Base-by-base conservation (phyloP, 2,329 filamentous ascomycete genomes). In the Pseudogymnoascus sp. region DNA sequence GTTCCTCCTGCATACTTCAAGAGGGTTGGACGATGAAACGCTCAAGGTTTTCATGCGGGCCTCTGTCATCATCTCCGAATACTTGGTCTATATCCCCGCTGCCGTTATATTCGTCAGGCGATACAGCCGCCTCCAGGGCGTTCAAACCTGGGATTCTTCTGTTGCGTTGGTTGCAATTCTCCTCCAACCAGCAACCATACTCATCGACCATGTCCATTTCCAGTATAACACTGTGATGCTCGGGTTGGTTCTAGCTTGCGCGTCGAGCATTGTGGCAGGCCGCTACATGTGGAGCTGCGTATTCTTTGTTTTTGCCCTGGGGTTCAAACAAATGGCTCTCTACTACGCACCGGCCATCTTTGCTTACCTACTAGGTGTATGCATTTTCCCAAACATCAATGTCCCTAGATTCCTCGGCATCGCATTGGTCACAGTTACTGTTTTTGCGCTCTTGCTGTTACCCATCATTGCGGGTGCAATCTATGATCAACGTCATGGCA, bases 141-240 rank as follows among this genome's bases (percentile, higher is more conserved):
- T 96, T 63, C 88, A 90, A 66, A 83, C 84, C 40, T 97, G 92
- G 90, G 89, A 91, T 59, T 84, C 87, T 61, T 90, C 89, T 7
- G 86, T 97, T 67, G 92, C 95, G 0, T 83, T 99, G 25, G 89
- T 90, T 11, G 95, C 93, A 1, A 88, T 99, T 65, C 81, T 99
- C 28, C 89, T 99, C 86, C 95, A 97, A 73, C 95, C 95, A 1
- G 87, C 87, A 3, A 91, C 88, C 0, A 92, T 97, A 38, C 84
- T 99, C 28, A 89, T 99, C 69, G 95, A 99, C 73, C 93, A 99
- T 73, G 90, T 93, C 5, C 95, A 89, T 73, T 99, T 99, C 74
- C 95, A 99, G 77, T 99, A 97, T 77, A 99, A 99, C 75, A 96
- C 93, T 0, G 93, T 99, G 60, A 99, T 99, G 95, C 86, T 99